Base-by-base conservation (phyloP, 1,139 yeast species). In the Candida glucosophila region DNA sequence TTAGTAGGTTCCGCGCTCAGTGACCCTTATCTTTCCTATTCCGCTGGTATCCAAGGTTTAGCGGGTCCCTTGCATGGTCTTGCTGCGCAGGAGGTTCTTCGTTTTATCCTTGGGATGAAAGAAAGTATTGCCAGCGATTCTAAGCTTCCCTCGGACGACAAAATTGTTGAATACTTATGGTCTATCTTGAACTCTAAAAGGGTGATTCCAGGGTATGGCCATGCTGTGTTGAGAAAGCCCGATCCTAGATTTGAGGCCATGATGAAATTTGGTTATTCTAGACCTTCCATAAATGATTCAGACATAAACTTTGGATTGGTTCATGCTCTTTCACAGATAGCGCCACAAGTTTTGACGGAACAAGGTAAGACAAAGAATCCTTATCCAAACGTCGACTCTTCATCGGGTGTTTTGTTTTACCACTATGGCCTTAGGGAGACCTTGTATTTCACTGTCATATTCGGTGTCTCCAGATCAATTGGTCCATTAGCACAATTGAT, bases 321-420 rank as follows among this genome's bases (percentile, higher is more conserved):
- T 37, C 42, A 45, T 26, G 41, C 41, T 15, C 29, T 57, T 15
- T 47, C 57, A 11, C 52, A 60, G 42, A 56, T 71, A 27, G 78
- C 77, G 11, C 78, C 79, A 30, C 52, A 45, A 29, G 77, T 73
- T 7, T 55, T 73, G 29, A 63, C 56, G 29, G 50, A 65, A 49
- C 77, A 71, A 51, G 78, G 77, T 21, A 73, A 73, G 57, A 69
- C 76, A 44, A 67, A 70, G 58, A 73, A 73, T 56, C 79, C 79
- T 22, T 68, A 59, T 59, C 79, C 79, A 30, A 73, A 73, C 42
- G 79, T 73, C 32, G 79, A 73, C 50, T 67, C 77, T 22, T 62
- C 68, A 36, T 63, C 73, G 13, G 78, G 78, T 26, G 69, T 69
- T 29, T 49, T 73, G 29, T 67, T 72, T 47, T 65, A 69, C 47